phyloP scores from a whole-genome alignment of 306 rosid genomes.

The Astragalus membranaceus region DNA sequence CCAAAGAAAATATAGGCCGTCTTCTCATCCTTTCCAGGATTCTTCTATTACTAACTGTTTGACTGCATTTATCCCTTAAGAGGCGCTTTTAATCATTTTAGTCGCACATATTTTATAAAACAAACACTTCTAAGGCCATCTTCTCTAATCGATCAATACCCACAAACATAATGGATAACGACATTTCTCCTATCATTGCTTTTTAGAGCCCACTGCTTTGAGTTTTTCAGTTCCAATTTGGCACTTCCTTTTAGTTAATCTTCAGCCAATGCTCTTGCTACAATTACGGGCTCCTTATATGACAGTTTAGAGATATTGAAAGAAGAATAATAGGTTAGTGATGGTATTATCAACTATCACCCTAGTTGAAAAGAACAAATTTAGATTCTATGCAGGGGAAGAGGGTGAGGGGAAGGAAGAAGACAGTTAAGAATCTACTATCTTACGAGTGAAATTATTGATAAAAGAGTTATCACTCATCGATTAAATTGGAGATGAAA shows the following conservation, averaged over 20 bases:
- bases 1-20: not conserved
- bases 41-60: not conserved
- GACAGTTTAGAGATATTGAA: not conserved
- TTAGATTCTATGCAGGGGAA: not conserved
- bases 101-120: not conserved
- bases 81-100: not conserved
- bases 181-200: not conserved
- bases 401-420: not conserved
- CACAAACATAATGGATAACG: not conserved
- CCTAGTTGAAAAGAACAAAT: not conserved
- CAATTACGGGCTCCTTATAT: not conserved
- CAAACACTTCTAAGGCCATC: not conserved
- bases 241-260: not conserved
- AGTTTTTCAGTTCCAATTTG: not conserved
- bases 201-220: not conserved
- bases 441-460: not conserved
- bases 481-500: not conserved
- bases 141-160: not conserved
- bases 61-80: not conserved
- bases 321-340: not conserved
- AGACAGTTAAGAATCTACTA: not conserved
- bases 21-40: not conserved
- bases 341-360: not conserved
- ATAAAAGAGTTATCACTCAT: not conserved
- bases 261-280: not conserved